Percentiles rank a stretch among this genome's conserved stretches.
These are phyloP conservation scores for Ostreobium quekettii DNA, from an alignment of 139 green algal species.

Conservation along the genomic window DNA sequence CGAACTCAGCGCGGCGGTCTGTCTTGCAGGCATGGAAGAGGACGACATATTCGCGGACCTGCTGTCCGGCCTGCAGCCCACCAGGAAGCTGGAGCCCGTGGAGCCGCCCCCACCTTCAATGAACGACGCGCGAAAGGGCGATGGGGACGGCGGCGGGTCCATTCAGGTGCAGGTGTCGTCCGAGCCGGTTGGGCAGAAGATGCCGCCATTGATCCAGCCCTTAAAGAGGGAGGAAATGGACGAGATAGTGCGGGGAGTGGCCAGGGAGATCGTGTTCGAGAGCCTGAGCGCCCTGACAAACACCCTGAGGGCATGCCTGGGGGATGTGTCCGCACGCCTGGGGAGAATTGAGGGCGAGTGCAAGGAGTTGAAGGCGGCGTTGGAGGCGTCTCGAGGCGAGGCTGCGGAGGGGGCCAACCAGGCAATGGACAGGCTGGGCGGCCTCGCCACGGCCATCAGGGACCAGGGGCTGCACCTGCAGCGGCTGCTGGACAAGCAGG, in stretches of 20 bases:
- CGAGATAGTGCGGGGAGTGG: background rate
- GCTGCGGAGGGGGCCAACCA: background rate
- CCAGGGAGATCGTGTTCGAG: background rate
- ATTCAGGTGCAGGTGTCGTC: background rate
- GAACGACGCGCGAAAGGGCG: background rate
- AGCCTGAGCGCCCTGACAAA: background rate
- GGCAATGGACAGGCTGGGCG: background rate
- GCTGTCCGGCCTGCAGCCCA: slow-evolving; percentile 3
- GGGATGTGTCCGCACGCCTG: background rate
- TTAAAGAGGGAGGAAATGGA: background rate
- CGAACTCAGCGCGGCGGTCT: too few species aligned
- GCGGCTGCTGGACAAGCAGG: slow-evolving; percentile 15
- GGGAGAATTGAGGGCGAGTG: background rate
- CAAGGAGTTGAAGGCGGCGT: background rate
- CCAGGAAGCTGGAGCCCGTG: background rate
- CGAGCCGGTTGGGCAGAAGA: background rate
- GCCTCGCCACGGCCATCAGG: background rate
- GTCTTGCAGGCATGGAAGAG: too few species aligned
- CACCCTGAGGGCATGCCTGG: background rate
- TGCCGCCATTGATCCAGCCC: background rate
- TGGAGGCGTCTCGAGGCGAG: background rate
- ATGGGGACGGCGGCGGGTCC: background rate
- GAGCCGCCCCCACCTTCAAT: background rate
- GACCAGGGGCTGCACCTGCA: background rate
- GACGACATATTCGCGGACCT: slow-evolving; percentile 7